A percentile compares a stretch with the other conserved stretches of the same genome.
These are phyloP conservation scores for Ophiocytium majus DNA, from an alignment of 352 stramenopile genomes.

Conservation along the genomic window DNA sequence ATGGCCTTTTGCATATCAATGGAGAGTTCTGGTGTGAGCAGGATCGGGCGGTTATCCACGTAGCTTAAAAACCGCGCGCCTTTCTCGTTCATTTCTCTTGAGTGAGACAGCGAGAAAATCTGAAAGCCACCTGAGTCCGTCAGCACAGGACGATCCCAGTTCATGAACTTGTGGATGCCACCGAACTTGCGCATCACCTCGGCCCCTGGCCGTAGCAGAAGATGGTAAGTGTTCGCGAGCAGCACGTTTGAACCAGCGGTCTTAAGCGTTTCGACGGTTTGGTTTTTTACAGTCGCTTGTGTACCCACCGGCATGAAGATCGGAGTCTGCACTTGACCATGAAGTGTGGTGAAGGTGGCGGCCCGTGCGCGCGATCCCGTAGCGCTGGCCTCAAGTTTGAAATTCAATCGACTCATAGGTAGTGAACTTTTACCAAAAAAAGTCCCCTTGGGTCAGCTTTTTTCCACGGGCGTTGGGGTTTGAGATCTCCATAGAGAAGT, in stretches of 20 bases:
- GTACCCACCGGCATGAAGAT: slow-evolving; percentile 96
- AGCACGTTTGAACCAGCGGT: slow-evolving; percentile 6
- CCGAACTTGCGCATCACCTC: no score
- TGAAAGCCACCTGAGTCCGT: slow-evolving; percentile 96
- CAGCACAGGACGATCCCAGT: slow-evolving; percentile 83
- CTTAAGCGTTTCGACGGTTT: slow-evolving; percentile 8
- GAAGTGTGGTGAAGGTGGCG: slow-evolving; percentile 68
- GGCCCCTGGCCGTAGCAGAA: no score
- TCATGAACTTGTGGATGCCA: no score
- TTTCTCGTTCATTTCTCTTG: slow-evolving; percentile 88
- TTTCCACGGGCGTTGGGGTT: neutral
- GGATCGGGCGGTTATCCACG: slow-evolving; percentile 76
- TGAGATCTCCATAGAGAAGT: neutral
- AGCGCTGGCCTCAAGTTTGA: slow-evolving; percentile 1
- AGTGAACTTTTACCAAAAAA: no score
- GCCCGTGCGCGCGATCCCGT: slow-evolving; percentile 63
- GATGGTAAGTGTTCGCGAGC: no score
- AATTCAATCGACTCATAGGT: slow-evolving; percentile 16
- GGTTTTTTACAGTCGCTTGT: slow-evolving; percentile 93
- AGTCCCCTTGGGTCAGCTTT: neutral
- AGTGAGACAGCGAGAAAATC: slow-evolving; percentile 86
- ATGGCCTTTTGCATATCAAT: slow-evolving; percentile 92
- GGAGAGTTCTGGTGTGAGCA: slow-evolving; percentile 86
- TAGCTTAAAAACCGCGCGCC: slow-evolving; percentile 82
- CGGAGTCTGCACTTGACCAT: slow-evolving; percentile 78